Evolutionary conservation across 2,329 filamentous ascomycete species (phyloP).

Genomic region (Polychaeton citri): DNA sequence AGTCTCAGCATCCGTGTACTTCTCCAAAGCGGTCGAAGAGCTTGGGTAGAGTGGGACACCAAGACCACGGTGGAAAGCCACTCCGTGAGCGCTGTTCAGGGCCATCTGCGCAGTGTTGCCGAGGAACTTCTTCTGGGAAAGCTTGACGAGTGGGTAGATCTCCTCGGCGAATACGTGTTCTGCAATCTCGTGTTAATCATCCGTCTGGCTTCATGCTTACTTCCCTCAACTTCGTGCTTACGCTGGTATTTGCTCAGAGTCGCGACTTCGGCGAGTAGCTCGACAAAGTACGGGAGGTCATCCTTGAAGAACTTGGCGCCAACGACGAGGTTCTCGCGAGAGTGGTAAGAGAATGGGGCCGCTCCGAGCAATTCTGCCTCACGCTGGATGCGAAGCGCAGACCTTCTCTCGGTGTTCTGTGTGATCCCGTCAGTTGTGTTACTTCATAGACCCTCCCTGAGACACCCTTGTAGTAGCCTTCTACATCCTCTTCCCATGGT

Average conservation of each 20-base stretch:
- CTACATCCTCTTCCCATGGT: slow-evolving; percentile 1
- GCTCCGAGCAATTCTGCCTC: slow-evolving; percentile 92
- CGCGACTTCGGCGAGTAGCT: slow-evolving; percentile 86
- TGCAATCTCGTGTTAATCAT: slow-evolving; percentile 29
- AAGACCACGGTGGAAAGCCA: slow-evolving; percentile 89
- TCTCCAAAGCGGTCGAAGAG: slow-evolving; percentile 55
- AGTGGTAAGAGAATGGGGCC: slow-evolving; percentile 76
- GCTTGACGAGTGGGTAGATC: slow-evolving; percentile 60
- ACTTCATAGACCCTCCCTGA: slow-evolving; percentile 1
- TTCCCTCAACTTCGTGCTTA: slow-evolving; percentile 25
- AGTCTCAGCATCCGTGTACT: slow-evolving; percentile 66
- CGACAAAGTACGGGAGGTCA: slow-evolving; percentile 93
- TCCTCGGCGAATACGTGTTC: slow-evolving; percentile 87
- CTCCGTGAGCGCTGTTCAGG: slow-evolving; percentile 69
- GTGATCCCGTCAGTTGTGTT: slow-evolving; percentile 1
- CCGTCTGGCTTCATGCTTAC: not conserved
- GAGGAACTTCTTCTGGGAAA: slow-evolving; percentile 62
- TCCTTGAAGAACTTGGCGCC: slow-evolving; percentile 90
- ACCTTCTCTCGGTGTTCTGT: slow-evolving; percentile 75
- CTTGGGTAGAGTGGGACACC: slow-evolving; percentile 65
- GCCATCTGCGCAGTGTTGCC: slow-evolving; percentile 54
- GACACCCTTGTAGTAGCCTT: not conserved
- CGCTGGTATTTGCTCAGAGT: slow-evolving; percentile 73
- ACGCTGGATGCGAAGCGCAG: slow-evolving; percentile 81
- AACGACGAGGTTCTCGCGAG: slow-evolving; percentile 82